Evolutionary conservation across 768 basidiomycete species (phyloP), one percentile per base, ranked within the genome.

Genomic region (Russula abietina): DNA sequence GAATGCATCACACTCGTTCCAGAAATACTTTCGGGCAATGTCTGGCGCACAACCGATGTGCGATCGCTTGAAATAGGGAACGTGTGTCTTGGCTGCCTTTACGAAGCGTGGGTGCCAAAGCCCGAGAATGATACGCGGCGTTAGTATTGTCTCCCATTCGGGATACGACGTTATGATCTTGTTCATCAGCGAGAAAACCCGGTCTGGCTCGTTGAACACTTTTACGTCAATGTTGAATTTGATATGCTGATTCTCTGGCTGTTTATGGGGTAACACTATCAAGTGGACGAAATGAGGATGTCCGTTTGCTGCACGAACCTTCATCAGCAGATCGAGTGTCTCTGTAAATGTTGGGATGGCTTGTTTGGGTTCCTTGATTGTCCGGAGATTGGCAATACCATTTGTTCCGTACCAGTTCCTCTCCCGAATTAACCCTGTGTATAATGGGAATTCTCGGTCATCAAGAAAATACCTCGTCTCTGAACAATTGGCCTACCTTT

Each of bases 81-180:
- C 75, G 60, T 83, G 79, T 24, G 76, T 76, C 75, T 86, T 85
- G 5, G 96, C 96, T 43, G 83, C 83, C 7, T 75, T 77, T 50
- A 98, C 76, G 78, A 96, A 99, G 55, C 85, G 83, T 9, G 97
- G 93, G 76, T 99, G 93, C 91, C 91, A 93, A 14, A 94, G 79
- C 5, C 90, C 91, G 59, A 92, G 79, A 9, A 93, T 75, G 69
- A 93, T 83, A 19, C 93, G 82, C 0, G 91, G 92, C 1, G 88
- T 91, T 56, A 96, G 83, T 43, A 69, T 72, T 9, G 82, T 85
- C 74, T 92, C 81, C 89, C 88, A 96, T 33, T 81, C 77, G 1
- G 81, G 77, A 63, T 93, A 83, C 8, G 78, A 69, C 16, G 82
- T 77, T 62, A 96, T 84, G 61, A 81, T 77, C 45, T 74, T 73